Evolutionary conservation across 176 grass and related monocot genomes (phyloP), one percentile per base, ranked within the genome.

Genomic region (Pontederia crassipes): DNA sequence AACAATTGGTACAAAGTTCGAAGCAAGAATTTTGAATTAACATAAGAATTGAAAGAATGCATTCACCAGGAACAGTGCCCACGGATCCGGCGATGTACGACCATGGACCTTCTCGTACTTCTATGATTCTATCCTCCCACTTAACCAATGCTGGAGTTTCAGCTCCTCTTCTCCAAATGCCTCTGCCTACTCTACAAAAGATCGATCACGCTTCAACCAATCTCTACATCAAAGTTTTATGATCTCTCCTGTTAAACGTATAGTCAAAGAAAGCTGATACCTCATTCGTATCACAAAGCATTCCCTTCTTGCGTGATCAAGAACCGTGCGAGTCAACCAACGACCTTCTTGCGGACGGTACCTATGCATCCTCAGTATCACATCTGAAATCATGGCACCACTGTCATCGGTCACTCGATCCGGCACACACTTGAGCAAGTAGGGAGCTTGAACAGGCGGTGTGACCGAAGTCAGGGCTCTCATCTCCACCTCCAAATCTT

Each of bases 351-450:
- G 91, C 2, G 86, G 86, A 18, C 69, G 80, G 49, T 90, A 90
- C 10, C 74, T 57, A 59, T 78, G 90, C 76, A 80, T 89, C 61
- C 72, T 75, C 63, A 96, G 72, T 82, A 96, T 79, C 61, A 96
- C 83, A 67, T 96, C 91, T 77, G 83, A 96, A 85, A 96, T 75
- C 86, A 96, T 96, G 18, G 86, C 86, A 45, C 91, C 91, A 12
- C 80, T 46, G 55, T 96, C 86, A 85, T 96, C 91, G 60, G 91
- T 96, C 46, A 96, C 86, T 70, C 66, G 75, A 78, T 96, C 91
- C 48, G 91, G 78, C 57, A 96, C 86, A 66, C 83, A 96, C 73
- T 96, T 96, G 52, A 96, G 58, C 51, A 96, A 59, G 70, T 90
- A 96, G 12, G 86, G 75, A 20, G 86, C 91, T 71, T 90, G 91